Evolutionary conservation across 805 yeast genomes (phyloP).

Genomic region (Candida maris): DNA sequence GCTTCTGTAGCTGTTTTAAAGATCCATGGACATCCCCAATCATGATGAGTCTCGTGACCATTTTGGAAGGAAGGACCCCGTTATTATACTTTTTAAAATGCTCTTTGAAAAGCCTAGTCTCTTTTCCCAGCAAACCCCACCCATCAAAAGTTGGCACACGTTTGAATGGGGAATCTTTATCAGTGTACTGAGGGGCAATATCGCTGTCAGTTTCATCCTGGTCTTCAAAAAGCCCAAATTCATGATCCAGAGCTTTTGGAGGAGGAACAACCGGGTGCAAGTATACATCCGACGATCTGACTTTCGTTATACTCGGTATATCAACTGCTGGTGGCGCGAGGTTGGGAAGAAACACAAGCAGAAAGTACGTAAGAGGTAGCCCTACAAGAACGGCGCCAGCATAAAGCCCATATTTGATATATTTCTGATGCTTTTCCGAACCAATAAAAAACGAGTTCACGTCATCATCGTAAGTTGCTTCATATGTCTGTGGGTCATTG

Average conservation of each 20-base stretch:
- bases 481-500: conserved; percentile 1
- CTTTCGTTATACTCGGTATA: conserved; percentile 25
- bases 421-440: conserved; percentile 6
- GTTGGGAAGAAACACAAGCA: conserved; percentile 30
- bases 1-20: conserved; percentile 46
- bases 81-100: conserved; percentile 19
- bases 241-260: background rate
- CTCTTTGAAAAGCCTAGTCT: conserved; percentile 16
- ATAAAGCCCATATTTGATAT: conserved; percentile 9
- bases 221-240: background rate
- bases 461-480: conserved; percentile 18
- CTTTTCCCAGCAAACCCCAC: conserved; percentile 17
- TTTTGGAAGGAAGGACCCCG: conserved; percentile 4
- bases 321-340: conserved; percentile 30
- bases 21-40: conserved; percentile 92
- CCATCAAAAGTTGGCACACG: conserved; percentile 22
- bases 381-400: conserved; percentile 10
- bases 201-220: conserved; percentile 18
- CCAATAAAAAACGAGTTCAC: conserved; percentile 3
- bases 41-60: conserved; percentile 52
- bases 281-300: conserved; percentile 20
- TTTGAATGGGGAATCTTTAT: conserved; percentile 26
- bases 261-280: conserved; percentile 30
- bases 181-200: conserved; percentile 2
- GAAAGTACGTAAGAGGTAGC: conserved; percentile 24